Conservation (phyloP, 169 alveolate species). For the Blepharisma undulans region DNA sequence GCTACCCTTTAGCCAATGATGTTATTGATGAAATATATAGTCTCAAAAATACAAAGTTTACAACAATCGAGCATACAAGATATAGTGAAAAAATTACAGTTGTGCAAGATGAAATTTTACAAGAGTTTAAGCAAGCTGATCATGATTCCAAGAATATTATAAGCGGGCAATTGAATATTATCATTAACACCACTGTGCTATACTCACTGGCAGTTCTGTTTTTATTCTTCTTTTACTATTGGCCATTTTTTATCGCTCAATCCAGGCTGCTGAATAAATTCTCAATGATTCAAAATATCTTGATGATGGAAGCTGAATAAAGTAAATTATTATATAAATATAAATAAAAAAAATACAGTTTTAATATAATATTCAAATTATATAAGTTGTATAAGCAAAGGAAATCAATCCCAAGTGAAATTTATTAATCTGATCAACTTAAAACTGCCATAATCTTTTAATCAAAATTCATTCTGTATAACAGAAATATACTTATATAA, state of each 20-base stretch:
- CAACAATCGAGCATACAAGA: neutral
- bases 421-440: no score
- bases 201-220: neutral
- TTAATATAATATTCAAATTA: no score
- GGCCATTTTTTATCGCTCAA: neutral
- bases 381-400: no score
- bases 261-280: neutral
- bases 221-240: neutral
- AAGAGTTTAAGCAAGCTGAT: neutral
- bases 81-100: neutral
- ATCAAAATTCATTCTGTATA: no score
- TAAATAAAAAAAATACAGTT: no score
- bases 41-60: neutral
- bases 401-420: no score
- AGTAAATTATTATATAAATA: no score
- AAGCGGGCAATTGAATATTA: neutral
- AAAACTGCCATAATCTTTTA: no score
- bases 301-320: neutral
- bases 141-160: neutral
- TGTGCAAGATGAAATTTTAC: neutral
- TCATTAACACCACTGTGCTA: neutral
- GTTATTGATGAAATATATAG: neutral
- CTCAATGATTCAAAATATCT: neutral
- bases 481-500: no score
- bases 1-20: neutral